Evolutionary conservation across 495 filamentous ascomycete species (phyloP), one percentile per base, ranked within the genome.

Genomic region (Amphirosellinia nigrospora): DNA sequence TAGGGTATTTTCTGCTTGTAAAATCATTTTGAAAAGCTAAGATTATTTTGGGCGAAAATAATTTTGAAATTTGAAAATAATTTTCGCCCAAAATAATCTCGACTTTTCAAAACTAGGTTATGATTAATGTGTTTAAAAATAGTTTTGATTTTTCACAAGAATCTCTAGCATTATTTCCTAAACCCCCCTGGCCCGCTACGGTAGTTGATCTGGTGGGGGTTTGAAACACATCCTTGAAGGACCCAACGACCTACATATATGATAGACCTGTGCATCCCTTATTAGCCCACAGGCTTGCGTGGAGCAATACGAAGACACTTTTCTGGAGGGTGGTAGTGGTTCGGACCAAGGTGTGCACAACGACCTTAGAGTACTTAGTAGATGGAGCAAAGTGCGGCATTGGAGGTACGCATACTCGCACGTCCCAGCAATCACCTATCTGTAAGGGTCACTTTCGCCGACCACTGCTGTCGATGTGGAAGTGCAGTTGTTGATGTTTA

Each of bases 251-350:
- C 45, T 52, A 28, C 48, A 3, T 26, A 52, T 23, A 26, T n/a
- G 13, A 7, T 56, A 56, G 53, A n/a, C 26, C 53, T 30, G 28
- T 34, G 19, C 53, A 56, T 56, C 28, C 34, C 19, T 56, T 56
- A 55, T 34, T 56, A 56, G 53, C 53, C 15, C 53, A 34, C 32
- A 4, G 11, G 32, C 32, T 32, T 58, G 55, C 32, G 55, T 58
- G 55, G 55, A 58, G 55, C 55, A 58, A 58, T 58, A 58, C 55
- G 55, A 58, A 58, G 55, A 58, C 30, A 34, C 32, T 58, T 11
- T 6, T 58, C 53, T 3, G 55, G 19, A 58, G 32, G 55, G 55
- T 58, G n/a, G 32, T 10, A 58, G 55, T 34, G 36, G 3, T 36
- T 58, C 30, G 16, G 28, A 58, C 36, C 2, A 34, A 58, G 55